These are phyloP conservation scores for Penicillium roqueforti DNA, from an alignment of 495 filamentous ascomycete species.

Conservation along the genomic window DNA sequence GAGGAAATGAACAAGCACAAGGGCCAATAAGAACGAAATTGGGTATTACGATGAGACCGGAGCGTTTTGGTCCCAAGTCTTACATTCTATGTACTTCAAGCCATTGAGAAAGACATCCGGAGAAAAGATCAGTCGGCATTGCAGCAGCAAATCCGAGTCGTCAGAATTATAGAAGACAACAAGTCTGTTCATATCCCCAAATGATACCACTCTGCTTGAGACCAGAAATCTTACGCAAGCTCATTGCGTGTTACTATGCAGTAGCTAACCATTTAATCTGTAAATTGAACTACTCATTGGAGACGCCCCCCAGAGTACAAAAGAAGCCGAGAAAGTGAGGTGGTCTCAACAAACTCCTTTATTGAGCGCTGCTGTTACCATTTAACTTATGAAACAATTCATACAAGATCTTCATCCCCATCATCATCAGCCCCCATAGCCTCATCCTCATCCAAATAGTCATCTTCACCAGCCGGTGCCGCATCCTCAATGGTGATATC, in stretches of 20 bases:
- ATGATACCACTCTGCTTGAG: not conserved
- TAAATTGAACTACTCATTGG: not conserved
- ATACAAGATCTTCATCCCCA: slow-evolving; percentile 35
- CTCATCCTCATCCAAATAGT: slow-evolving; percentile 44
- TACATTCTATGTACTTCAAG: not conserved
- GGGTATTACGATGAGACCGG: not conserved
- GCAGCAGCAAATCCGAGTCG: not conserved
- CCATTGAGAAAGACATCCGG: not conserved
- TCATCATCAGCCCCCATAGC: slow-evolving; percentile 33
- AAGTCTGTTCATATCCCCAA: not conserved
- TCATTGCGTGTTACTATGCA: not conserved
- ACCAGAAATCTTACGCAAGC: not conserved
- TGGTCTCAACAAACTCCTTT: not conserved
- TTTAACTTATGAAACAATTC: slow-evolving; percentile 13
- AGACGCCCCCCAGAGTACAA: not conserved
- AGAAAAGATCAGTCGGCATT: not conserved
- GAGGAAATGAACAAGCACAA: slow-evolving; percentile 40
- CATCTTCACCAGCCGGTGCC: slow-evolving; percentile 39
- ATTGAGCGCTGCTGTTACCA: not conserved
- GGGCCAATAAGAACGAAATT: not conserved
- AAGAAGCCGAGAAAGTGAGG: not conserved
- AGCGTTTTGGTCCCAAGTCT: not conserved
- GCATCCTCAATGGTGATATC: slow-evolving; percentile 31
- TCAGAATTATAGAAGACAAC: not conserved
- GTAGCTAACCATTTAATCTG: not conserved